These are phyloP conservation scores for Agaricus blazei DNA, from an alignment of 768 basidiomycete species.

Conservation along the genomic window DNA sequence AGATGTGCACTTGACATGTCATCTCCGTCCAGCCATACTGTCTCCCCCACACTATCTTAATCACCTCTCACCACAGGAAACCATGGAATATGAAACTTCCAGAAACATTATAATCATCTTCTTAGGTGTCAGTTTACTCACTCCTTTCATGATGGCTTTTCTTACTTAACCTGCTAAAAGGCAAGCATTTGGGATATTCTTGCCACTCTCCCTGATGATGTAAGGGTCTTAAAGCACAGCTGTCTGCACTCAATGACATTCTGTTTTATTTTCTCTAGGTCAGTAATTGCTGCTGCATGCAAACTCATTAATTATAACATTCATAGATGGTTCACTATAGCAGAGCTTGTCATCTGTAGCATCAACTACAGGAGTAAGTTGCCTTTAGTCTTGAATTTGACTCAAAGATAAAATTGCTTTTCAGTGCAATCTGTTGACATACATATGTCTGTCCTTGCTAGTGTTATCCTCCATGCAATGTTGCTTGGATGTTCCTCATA, in stretches of 20 bases:
- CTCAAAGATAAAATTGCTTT: neutral
- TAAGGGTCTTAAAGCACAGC: neutral
- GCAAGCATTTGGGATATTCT: neutral
- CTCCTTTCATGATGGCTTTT: neutral
- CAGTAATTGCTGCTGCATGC: neutral
- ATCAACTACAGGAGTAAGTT: neutral
- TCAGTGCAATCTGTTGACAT: neutral
- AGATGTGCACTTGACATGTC: neutral
- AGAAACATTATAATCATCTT: neutral
- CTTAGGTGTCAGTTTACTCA: neutral
- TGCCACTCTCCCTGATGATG: neutral
- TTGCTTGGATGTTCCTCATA: slow-evolving; percentile 14
- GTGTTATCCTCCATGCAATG: neutral
- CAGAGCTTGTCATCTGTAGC: neutral
- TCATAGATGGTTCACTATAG: neutral
- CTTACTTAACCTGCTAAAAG: neutral
- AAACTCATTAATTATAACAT: neutral
- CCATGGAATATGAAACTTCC: neutral
- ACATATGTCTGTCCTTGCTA: neutral
- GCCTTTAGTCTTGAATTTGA: neutral
- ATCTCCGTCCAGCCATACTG: too few relatives aligned
- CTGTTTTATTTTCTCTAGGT: slow-evolving; percentile 3
- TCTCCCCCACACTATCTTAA: neutral
- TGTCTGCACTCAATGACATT: neutral
- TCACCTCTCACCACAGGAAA: neutral